Percentiles rank a stretch among this genome's conserved stretches.
These are phyloP conservation scores for Solanum tacnaense DNA, from an alignment of 257 asterid genomes.

Conservation along the genomic window DNA sequence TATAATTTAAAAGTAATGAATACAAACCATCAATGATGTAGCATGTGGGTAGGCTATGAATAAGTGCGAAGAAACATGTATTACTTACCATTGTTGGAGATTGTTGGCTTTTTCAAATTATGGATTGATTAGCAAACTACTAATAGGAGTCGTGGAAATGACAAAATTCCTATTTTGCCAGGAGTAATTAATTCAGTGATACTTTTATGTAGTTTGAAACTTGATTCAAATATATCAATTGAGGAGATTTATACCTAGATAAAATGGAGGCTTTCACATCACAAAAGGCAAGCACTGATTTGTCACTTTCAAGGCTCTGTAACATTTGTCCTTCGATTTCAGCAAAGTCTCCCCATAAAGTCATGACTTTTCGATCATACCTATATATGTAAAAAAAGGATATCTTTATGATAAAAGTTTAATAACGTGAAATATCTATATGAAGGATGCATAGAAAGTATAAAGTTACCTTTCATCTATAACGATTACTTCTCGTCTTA, in stretches of 20 bases:
- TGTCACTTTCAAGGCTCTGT: not conserved
- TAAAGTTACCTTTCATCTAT: no score
- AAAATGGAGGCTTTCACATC: not conserved
- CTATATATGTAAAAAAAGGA: no score
- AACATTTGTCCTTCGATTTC: not conserved
- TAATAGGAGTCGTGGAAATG: not conserved
- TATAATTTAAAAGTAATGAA: not conserved
- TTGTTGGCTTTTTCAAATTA: not conserved
- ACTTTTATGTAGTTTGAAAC: not conserved
- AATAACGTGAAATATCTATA: no score
- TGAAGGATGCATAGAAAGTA: no score
- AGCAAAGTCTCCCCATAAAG: no score
- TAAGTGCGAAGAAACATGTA: not conserved
- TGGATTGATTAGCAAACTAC: not conserved
- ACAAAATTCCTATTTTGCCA: not conserved
- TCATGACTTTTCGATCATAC: no score
- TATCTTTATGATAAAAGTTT: no score
- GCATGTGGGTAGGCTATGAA: not conserved
- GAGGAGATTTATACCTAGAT: not conserved
- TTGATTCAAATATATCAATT: not conserved
- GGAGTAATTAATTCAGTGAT: not conserved
- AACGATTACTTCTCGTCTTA: no score
- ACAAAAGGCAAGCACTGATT: not conserved
- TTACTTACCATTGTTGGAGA: not conserved
- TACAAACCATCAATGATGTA: not conserved